These are phyloP conservation scores for Medicago ruthenica DNA, from an alignment of 306 rosid species.

Conservation along the genomic window DNA sequence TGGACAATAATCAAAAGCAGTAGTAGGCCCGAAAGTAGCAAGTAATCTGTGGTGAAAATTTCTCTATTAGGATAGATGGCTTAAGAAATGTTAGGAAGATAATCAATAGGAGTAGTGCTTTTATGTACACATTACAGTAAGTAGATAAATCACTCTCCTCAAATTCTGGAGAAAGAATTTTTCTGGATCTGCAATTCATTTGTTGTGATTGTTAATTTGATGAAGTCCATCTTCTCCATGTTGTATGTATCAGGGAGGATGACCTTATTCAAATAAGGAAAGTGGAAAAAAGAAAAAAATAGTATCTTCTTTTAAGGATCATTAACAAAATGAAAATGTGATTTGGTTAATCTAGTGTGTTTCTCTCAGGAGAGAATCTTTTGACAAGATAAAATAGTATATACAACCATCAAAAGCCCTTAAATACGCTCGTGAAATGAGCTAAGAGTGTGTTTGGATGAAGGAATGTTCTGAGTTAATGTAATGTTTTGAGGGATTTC, in stretches of 20 bases:
- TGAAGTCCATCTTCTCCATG: neutral
- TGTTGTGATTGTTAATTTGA: neutral
- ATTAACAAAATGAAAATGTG: neutral
- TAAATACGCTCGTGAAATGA: neutral
- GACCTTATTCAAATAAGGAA: neutral
- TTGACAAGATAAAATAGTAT: too few relatives aligned
- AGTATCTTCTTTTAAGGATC: neutral
- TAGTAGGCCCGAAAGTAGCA: slow-evolving; percentile 40
- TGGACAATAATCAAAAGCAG: slow-evolving; percentile 11
- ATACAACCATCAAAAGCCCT: too few relatives aligned
- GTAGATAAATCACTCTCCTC: slow-evolving; percentile 45
- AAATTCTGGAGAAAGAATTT: slow-evolving; percentile 1
- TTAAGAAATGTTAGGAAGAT: slow-evolving; percentile 46
- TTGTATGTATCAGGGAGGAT: neutral
- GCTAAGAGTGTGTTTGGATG: too few relatives aligned
- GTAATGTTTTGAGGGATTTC: too few relatives aligned
- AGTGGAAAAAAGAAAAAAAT: neutral
- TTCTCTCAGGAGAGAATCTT: neutral
- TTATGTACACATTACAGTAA: slow-evolving; percentile 57
- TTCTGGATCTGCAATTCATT: slow-evolving; percentile 14
- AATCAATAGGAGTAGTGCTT: slow-evolving; percentile 40
- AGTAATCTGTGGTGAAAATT: slow-evolving; percentile 39
- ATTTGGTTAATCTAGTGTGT: neutral
- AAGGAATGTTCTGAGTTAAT: too few relatives aligned
- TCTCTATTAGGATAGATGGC: slow-evolving; percentile 40